phyloP scores from a whole-genome alignment of 805 yeast species.

The Yamadazyma laniorum region DNA sequence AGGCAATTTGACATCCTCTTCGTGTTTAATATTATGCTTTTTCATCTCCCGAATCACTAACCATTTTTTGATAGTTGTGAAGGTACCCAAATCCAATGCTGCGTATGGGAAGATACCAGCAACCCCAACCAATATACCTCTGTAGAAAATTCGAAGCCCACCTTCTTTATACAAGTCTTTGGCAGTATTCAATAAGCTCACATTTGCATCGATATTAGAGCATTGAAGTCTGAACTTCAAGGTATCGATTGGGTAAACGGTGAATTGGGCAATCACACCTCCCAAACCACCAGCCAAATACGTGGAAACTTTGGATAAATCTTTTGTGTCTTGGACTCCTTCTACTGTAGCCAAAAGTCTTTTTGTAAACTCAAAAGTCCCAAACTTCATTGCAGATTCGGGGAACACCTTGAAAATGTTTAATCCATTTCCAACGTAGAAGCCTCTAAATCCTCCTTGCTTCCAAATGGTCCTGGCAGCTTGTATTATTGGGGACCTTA shows the following conservation, averaged over 20 bases:
- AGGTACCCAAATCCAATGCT: constrained; percentile 92
- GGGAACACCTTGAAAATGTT: constrained; percentile 94
- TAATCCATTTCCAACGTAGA: constrained; percentile 93
- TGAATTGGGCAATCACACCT: constrained; percentile 88
- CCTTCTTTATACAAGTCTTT: constrained; percentile 76
- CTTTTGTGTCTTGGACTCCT: constrained; percentile 67
- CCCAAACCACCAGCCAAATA: constrained; percentile 95
- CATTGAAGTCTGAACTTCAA: constrained; percentile 92
- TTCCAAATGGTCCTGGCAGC: constrained; percentile 80
- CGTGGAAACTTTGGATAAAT: constrained; percentile 73
- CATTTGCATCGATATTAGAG: constrained; percentile 66
- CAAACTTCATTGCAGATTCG: constrained; percentile 96
- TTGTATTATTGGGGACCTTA: constrained; percentile 71
- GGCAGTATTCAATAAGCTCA: constrained; percentile 62
- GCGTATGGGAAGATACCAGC: constrained; percentile 97
- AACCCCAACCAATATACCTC: constrained; percentile 89
- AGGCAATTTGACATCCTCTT: constrained; percentile 69
- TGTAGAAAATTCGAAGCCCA: constrained; percentile 73
- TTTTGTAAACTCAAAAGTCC: constrained; percentile 88
- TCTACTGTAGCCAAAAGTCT: constrained; percentile 68
- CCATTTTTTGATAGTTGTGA: constrained; percentile 79
- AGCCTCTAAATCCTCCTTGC: constrained; percentile 84
- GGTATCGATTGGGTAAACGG: constrained; percentile 95
- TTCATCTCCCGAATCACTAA: constrained; percentile 64
- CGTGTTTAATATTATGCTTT: constrained; percentile 20